Evolutionary conservation across 805 yeast genomes (phyloP).

Genomic region (Vanderwaltozyma verrucispora): DNA sequence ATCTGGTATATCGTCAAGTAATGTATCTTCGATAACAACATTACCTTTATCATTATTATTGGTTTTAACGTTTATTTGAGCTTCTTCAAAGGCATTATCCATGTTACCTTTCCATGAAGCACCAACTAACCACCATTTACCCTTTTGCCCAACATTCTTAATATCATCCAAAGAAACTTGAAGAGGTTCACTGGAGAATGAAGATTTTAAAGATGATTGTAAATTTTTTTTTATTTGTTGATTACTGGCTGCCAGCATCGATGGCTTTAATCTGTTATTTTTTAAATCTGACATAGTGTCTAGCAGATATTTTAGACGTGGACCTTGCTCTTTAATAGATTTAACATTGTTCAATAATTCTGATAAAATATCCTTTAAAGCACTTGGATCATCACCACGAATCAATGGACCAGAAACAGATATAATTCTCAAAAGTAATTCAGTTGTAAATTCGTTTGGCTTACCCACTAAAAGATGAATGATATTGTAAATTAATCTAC

Average conservation of each 20-base stretch:
- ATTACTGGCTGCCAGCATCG: conserved; percentile 24
- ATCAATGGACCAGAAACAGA: conserved; percentile 73
- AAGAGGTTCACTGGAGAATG: conserved; percentile 49
- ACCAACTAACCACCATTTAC: conserved; percentile 99
- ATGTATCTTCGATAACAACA: conserved; percentile 41
- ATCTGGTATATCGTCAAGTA: conserved; percentile 63
- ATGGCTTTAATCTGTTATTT: conserved; percentile 62
- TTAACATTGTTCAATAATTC: conserved; percentile 19
- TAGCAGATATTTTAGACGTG: conserved; percentile 72
- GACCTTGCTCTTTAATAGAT: conserved; percentile 38
- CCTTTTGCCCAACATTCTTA: conserved; percentile 60
- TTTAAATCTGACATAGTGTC: conserved; percentile 81
- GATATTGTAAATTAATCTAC: conserved; percentile 68
- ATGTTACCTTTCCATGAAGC: conserved; percentile 87
- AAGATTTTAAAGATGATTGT: conserved; percentile 37
- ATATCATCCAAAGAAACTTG: conserved; percentile 75
- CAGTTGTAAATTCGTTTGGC: conserved; percentile 65
- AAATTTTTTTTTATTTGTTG: conserved; percentile 38
- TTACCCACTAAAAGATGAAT: conserved; percentile 43
- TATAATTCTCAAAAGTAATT: conserved; percentile 59
- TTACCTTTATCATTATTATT: conserved; percentile 20
- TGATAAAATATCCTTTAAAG: conserved; percentile 67
- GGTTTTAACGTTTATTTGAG: conserved; percentile 11
- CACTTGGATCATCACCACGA: conserved; percentile 81
- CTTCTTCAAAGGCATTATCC: conserved; percentile 21